Base-by-base conservation (phyloP, 169 alveolate species). In the Eimeria acervulina region DNA sequence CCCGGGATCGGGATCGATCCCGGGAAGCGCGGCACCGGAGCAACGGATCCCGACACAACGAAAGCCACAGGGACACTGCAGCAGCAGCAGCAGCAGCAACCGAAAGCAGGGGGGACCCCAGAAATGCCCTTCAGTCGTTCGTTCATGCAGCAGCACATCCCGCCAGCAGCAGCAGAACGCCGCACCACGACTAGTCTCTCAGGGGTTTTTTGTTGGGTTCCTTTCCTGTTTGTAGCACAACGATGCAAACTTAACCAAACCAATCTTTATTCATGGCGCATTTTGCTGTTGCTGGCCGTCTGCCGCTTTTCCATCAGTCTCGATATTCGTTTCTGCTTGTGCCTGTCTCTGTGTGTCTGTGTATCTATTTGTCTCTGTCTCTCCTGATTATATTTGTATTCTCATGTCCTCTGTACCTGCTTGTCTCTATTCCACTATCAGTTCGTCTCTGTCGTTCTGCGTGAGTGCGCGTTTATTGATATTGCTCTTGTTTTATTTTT, bases 151-250 rank as follows among this genome's bases (percentile, higher is more conserved):
- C 81, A 23, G 52, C 59, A 26, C 91, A 80, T 23, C 44, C 33
- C 31, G 52, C 55, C 76, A 55, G 93, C 93, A 85, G 81, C 93
- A 61, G 81, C 93, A 61, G 83, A 38, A 85, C n/a, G 23, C 81
- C 91, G 23, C 81, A 31, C 12, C 81, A 36, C 66, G 93, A 59
- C 28, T 61, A 85, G 91, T 31, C 17, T 0, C 52, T n/a, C 44
- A 1, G 38, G 66, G 90, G 47, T 6, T 21, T 8, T 1, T 8
- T 0, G 2, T 38, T 1, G 23, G 68, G 31, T 26, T 51, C 7
- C 47, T 31, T 31, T 51, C 26, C 12, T n/a, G 72, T 42, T 26
- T 47, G 47, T 47, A 28, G 42, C 21, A 2, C 5, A 61, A 61
- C 2, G 40, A 66, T 44, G 78, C 40, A 28, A 66, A 66, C 78